Base-by-base conservation (phyloP, 108 stramenopile genomes). In the Skeletonema potamos region DNA sequence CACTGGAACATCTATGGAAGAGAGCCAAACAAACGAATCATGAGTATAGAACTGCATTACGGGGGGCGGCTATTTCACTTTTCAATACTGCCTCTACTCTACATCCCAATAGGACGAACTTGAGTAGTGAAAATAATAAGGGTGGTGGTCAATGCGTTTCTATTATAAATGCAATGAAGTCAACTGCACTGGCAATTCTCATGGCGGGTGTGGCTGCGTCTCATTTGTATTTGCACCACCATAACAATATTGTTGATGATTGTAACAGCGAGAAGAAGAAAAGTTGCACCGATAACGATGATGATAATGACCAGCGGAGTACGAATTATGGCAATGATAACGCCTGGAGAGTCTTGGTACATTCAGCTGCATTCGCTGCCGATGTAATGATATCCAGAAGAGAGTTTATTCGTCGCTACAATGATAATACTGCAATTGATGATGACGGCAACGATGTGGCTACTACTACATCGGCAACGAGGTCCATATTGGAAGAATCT, bases 141-240 rank as follows among this genome's bases (percentile, higher is more conserved):
- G 68, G 58, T 17, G 6, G 5, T 37, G 26, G 54, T 22, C 22
- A 76, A 28, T 60, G 39, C 30, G 22, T 2, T 37, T 62, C 59
- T 1, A 68, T 80, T 46, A 27, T 41, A 36, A 33, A 54, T 30
- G 62, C 79, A 27, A 64, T 80, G 79, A 57, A 62, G 30, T 62
- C 66, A 7, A 69, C 68, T 28, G 29, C 68, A 17, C 15, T 73
- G 60, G 72, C 79, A 9, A 80, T 73, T 11, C 44, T 80, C 10
- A 80, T 80, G 72, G 72, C 79, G 28, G 72, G 56, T 12, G 39
- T 80, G 11, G 55, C 79, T 41, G 61, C 72, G 3, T 67, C 62
- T 57, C 72, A 73, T 69, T 59, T 80, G 11, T 36, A 69, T 62
- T 54, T 80, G 39, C 56, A 73, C 57, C 56, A 73, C 57, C 58